Base-by-base conservation (phyloP, 2,329 filamentous ascomycete species). In the Hypocrella siamensis region DNA sequence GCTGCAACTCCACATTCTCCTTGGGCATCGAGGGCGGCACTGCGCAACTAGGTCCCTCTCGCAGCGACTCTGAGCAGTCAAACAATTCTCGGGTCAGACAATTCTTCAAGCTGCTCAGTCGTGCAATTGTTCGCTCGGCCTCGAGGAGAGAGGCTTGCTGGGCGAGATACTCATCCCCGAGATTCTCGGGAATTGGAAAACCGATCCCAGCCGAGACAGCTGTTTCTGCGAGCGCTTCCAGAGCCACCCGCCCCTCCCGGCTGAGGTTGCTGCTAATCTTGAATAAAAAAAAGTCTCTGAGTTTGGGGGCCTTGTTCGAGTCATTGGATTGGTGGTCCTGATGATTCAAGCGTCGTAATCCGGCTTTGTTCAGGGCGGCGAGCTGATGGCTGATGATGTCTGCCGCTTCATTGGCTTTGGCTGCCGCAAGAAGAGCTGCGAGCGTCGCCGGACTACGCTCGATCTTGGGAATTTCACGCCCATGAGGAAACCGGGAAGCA, bases 401-500 rank as follows among this genome's bases (percentile, higher is more conserved):
- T 5, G 79, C 80, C 10, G 70, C 58, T 47, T 93, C 85, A 49
- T 90, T 93, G 26, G 75, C 62, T 9, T 75, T 63, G 15, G 80
- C 80, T 6, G 93, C 64, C 17, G 77, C 70, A 7, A 92, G 66
- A 4, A 93, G 65, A 2, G 68, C 74, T 40, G 74, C 76, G 31
- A 93, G 63, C 0, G 86, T 94, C 28, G 88, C 80, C 19, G 78
- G 67, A 48, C 90, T 94, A 45, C 84, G 77, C 57, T 96, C 88
- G 52, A 93, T 93, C 1, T 64, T 49, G 0, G 84, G 85, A 1
- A 77, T 58, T 0, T 66, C 51, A 28, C 68, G 70, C 19, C 70
- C 67, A 28, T 66, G 64, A 42, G 65, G 64, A 43, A 80, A 81
- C 47, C 80, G 80, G 36, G 70, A 66, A 28, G 66, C 63, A 9